Conservation (phyloP, 2,329 filamentous ascomycete species). For the Aaosphaeria pasadenensis region DNA sequence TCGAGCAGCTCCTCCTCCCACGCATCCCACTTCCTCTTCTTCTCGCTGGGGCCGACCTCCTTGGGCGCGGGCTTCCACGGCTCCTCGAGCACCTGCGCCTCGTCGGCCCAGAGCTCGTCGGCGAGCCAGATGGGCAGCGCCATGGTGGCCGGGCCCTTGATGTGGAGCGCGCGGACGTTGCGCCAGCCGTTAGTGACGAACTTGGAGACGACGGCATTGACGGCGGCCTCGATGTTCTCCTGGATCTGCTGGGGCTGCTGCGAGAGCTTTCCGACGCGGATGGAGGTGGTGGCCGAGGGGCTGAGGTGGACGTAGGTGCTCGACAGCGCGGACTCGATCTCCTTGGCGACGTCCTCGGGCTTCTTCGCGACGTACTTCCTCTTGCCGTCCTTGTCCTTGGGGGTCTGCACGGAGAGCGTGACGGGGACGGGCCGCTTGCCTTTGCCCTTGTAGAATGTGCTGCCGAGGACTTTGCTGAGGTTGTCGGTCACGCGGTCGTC, state of each 20-base stretch:
- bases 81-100: constrained; percentile 65
- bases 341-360: constrained; percentile 68
- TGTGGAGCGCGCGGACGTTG: constrained; percentile 77
- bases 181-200: constrained; percentile 84
- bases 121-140: constrained; percentile 94
- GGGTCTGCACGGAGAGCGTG: constrained; percentile 61
- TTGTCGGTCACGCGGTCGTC: constrained; percentile 77
- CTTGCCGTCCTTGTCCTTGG: constrained; percentile 48
- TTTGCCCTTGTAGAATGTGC: constrained; percentile 84
- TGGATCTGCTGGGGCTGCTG: constrained; percentile 74
- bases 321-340: constrained; percentile 74
- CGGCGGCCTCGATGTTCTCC: constrained; percentile 74
- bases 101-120: constrained; percentile 84
- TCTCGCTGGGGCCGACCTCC: constrained; percentile 21
- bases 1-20: constrained; percentile 38
- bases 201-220: constrained; percentile 64
- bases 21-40: constrained; percentile 37
- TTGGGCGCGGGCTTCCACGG: constrained; percentile 33
- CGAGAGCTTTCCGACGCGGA: constrained; percentile 73
- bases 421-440: constrained; percentile 86
- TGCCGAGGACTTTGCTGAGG: constrained; percentile 77
- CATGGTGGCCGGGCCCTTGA: constrained; percentile 87
- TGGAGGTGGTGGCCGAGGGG: constrained; percentile 73
- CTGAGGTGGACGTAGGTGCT: constrained; percentile 78
- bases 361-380: constrained; percentile 48